These are phyloP conservation scores for Hypoxylon rickii DNA, from an alignment of 495 filamentous ascomycete genomes.

Conservation along the genomic window DNA sequence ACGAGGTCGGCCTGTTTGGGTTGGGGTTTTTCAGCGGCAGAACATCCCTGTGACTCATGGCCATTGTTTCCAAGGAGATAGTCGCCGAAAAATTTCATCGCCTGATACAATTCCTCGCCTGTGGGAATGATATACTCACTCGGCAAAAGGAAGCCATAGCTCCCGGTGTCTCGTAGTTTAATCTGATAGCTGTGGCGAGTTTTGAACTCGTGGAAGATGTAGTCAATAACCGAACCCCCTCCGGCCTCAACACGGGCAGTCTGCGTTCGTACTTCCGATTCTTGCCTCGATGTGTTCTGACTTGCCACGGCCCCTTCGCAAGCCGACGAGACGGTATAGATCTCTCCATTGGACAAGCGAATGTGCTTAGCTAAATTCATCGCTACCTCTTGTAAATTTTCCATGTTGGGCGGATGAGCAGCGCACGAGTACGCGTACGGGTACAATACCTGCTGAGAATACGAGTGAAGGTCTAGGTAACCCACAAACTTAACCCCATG, in stretches of 20 bases:
- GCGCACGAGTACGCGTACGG: slow-evolving; percentile 88
- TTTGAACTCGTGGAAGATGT: slow-evolving; percentile 88
- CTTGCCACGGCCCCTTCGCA: slow-evolving; percentile 76
- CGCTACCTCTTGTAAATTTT: slow-evolving; percentile 89
- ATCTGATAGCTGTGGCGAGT: slow-evolving; percentile 92
- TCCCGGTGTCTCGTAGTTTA: slow-evolving; percentile 91
- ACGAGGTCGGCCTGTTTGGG: slow-evolving; percentile 1
- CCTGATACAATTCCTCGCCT: slow-evolving; percentile 82
- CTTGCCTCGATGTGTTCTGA: slow-evolving; percentile 37
- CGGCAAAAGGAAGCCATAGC: slow-evolving; percentile 91
- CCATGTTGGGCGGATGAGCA: slow-evolving; percentile 76
- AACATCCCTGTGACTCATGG: slow-evolving; percentile 48
- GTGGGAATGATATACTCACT: slow-evolving; percentile 87
- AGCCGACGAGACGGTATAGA: slow-evolving; percentile 81
- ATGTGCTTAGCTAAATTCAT: slow-evolving; percentile 92
- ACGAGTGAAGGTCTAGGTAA: slow-evolving; percentile 91
- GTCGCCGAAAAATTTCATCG: slow-evolving; percentile 78
- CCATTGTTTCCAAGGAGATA: slow-evolving; percentile 67
- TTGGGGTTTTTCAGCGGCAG: neutral
- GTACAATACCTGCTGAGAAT: slow-evolving; percentile 93
- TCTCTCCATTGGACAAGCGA: slow-evolving; percentile 70
- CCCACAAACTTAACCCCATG: slow-evolving; percentile 75
- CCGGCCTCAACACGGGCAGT: slow-evolving; percentile 60
- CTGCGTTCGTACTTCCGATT: neutral
- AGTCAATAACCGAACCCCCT: slow-evolving; percentile 90